Percentiles rank a stretch among this genome's conserved stretches.
These are phyloP conservation scores for Aspergillus cejpii DNA, from an alignment of 2,329 filamentous ascomycete species.

Conservation along the genomic window DNA sequence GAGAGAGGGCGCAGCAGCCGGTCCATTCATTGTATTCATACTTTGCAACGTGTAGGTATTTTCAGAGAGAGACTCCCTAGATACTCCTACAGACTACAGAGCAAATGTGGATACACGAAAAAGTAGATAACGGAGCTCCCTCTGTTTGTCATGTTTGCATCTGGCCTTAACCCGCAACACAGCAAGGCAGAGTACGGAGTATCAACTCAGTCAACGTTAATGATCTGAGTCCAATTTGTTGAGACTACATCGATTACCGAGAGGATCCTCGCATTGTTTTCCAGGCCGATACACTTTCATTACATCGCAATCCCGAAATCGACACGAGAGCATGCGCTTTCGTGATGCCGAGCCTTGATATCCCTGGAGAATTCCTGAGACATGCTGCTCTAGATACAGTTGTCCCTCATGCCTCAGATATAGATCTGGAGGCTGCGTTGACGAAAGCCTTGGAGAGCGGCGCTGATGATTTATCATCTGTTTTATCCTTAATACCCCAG, in stretches of 20 bases:
- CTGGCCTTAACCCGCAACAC: constrained; percentile 15
- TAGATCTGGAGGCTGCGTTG: constrained; percentile 38
- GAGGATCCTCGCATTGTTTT: too few relatives aligned
- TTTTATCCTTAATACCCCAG: constrained; percentile 46
- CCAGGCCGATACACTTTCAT: too few relatives aligned
- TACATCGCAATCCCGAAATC: too few relatives aligned
- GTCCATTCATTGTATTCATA: constrained; percentile 54
- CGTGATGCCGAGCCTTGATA: constrained; percentile 32
- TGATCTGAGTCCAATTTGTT: too few relatives aligned
- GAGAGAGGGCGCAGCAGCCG: constrained; percentile 46
- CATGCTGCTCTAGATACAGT: constrained; percentile 41
- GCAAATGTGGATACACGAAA: too few relatives aligned
- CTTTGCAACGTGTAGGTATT: constrained; percentile 4
- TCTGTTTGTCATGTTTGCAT: constrained; percentile 29
- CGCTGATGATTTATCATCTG: constrained; percentile 40
- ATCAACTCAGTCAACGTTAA: too few relatives aligned
- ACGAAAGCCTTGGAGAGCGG: constrained; percentile 41
- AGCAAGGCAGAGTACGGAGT: too few relatives aligned
- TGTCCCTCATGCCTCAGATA: constrained; percentile 37
- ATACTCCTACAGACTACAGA: too few relatives aligned
- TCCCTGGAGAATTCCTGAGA: constrained; percentile 37
- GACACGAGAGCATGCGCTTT: constrained; percentile 19
- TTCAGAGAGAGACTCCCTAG: constrained; percentile 5
- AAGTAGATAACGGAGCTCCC: constrained; percentile 22
- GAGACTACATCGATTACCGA: too few relatives aligned